These are phyloP conservation scores for Solanum hybrid DNA, from an alignment of 305 asterid genomes.

Conservation along the genomic window DNA sequence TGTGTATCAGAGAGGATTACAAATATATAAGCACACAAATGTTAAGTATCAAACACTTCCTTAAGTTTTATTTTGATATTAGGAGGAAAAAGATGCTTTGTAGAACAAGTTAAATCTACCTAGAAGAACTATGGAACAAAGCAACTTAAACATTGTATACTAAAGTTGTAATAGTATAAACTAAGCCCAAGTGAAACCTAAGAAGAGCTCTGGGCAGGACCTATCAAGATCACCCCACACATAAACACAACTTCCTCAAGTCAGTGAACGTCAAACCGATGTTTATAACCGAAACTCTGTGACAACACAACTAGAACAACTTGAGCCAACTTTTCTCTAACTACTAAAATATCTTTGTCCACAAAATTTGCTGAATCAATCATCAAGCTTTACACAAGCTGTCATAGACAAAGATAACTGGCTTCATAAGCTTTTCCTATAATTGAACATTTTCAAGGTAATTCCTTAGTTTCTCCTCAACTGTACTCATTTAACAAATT, in stretches of 20 bases:
- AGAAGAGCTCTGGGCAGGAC: not conserved
- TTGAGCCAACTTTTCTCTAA: not conserved
- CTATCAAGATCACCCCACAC: not conserved
- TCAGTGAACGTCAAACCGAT: not conserved
- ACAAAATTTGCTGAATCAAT: not conserved
- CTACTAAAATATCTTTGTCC: not conserved
- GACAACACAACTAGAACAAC: not conserved
- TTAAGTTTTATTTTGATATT: not conserved
- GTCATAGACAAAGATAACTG: not conserved
- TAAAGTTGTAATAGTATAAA: not conserved
- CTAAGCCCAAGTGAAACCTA: not conserved
- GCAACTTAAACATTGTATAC: not conserved
- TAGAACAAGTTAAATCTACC: not conserved
- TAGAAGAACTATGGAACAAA: not conserved
- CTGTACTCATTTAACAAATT: not conserved
- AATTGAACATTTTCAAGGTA: not conserved
- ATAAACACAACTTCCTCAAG: not conserved
- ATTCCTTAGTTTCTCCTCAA: not conserved
- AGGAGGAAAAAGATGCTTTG: not conserved
- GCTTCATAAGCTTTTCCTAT: not conserved
- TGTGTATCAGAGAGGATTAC: not conserved
- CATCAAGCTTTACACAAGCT: not conserved
- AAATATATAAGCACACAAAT: not conserved
- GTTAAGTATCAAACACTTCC: not conserved
- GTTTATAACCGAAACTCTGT: not conserved